Conservation (phyloP, 2,329 filamentous ascomycete species). For the Cercospora janseana region DNA sequence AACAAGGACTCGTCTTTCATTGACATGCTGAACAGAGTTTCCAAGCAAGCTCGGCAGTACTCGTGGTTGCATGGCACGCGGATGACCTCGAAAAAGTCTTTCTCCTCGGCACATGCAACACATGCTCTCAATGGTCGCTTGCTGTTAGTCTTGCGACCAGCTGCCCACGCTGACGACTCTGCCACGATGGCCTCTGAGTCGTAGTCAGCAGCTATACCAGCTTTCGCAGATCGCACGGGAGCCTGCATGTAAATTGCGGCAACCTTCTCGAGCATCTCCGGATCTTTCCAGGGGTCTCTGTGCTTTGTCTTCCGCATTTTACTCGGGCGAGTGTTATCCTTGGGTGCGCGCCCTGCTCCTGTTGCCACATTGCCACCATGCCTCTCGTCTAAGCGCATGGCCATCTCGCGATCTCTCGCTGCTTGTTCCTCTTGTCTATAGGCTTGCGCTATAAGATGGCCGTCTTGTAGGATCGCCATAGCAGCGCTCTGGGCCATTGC, state of each 20-base stretch:
- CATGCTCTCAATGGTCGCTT: conserved; percentile 23
- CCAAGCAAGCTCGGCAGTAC: conserved; percentile 55
- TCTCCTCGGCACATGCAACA: conserved; percentile 34
- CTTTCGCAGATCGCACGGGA: neutral
- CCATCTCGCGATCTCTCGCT: conserved; percentile 25
- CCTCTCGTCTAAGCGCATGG: conserved; percentile 11
- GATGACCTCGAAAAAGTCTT: conserved; percentile 32
- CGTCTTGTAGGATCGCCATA: conserved; percentile 23
- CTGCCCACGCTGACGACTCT: conserved; percentile 26
- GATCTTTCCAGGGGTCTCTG: conserved; percentile 21
- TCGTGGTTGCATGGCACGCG: conserved; percentile 42
- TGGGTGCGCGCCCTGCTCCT: neutral
- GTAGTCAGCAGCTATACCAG: conserved; percentile 2
- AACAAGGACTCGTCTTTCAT: conserved; percentile 54
- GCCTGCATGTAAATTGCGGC: conserved; percentile 27
- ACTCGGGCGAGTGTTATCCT: neutral
- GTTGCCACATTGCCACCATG: neutral
- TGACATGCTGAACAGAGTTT: conserved; percentile 45
- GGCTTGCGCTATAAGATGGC: conserved; percentile 16
- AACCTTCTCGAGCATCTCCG: conserved; percentile 26
- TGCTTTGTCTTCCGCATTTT: conserved; percentile 11
- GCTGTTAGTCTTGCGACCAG: conserved; percentile 13
- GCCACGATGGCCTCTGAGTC: conserved; percentile 22
- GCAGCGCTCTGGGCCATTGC: conserved; percentile 29
- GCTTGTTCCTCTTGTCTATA: conserved; percentile 27